A percentile compares a stretch with the other conserved stretches of the same genome.
phyloP scores from a whole-genome alignment of 768 basidiomycete species.

The Tricholoma terreum region DNA sequence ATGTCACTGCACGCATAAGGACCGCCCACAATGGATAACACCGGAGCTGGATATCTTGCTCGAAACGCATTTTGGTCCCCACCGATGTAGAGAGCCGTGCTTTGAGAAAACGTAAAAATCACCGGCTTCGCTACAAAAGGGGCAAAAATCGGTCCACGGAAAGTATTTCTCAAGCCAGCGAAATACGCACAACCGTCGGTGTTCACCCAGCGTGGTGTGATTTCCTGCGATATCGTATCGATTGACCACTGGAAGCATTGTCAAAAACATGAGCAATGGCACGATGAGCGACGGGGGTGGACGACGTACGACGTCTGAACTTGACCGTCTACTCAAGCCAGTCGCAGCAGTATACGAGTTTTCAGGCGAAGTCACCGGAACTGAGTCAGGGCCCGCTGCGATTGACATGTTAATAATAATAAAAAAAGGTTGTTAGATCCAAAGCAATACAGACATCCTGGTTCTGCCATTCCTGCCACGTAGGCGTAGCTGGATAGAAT shows the following conservation, averaged over 20 bases:
- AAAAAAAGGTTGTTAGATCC: background rate
- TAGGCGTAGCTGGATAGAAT: constrained; percentile 11
- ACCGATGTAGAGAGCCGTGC: constrained; percentile 3
- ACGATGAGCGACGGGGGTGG: background rate
- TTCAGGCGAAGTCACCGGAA: constrained; percentile 8
- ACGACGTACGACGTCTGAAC: constrained; percentile 17
- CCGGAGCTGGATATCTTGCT: background rate
- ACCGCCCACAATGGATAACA: background rate
- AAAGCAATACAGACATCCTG: constrained; percentile 9
- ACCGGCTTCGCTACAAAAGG: constrained; percentile 4
- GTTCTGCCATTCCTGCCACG: constrained; percentile 7
- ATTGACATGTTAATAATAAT: background rate
- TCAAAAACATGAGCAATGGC: background rate
- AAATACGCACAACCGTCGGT: constrained; percentile 16
- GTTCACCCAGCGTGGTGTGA: constrained; percentile 22
- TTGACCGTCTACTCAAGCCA: background rate
- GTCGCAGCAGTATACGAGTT: constrained; percentile 8
- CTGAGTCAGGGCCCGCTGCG: background rate
- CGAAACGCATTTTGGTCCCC: constrained; percentile 5
- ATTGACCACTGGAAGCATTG: constrained; percentile 15
- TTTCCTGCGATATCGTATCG: constrained; percentile 5
- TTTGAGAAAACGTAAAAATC: constrained; percentile 3
- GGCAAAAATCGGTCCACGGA: background rate
- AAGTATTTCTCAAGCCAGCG: background rate
- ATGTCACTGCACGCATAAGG: background rate